Percentiles rank a stretch among this genome's conserved stretches.
Conservation (phyloP, 2,329 filamentous ascomycete genomes). For the Fusarium nodosum region DNA sequence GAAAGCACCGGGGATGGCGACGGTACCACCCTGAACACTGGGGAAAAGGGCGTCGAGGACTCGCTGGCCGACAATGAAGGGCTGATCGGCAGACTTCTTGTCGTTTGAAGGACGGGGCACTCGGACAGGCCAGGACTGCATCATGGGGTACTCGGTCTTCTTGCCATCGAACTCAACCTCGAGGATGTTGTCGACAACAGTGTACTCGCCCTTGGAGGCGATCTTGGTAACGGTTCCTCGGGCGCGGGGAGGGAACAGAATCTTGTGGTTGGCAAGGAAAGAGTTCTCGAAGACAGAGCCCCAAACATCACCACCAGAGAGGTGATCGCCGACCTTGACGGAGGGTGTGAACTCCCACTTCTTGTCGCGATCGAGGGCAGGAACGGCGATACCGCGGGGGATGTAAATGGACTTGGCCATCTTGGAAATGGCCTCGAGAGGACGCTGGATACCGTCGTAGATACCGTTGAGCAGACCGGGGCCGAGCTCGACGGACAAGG, state of each 20-base stretch:
- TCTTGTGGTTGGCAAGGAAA: constrained; percentile 92
- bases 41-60: constrained; percentile 97
- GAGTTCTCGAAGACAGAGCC: constrained; percentile 97
- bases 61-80: constrained; percentile 96
- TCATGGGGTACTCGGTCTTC: constrained; percentile 95
- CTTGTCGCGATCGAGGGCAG: constrained; percentile 88
- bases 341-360: constrained; percentile 97
- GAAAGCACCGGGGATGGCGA: constrained; percentile 98
- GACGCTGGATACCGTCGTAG: constrained; percentile 98
- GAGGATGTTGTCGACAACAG: constrained; percentile 91
- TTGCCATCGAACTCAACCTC: constrained; percentile 98
- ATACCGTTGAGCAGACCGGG: constrained; percentile 98
- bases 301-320: constrained; percentile 96
- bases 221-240: constrained; percentile 94
- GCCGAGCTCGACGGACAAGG: constrained; percentile 95
- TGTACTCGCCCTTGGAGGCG: constrained; percentile 90
- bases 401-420: constrained; percentile 94
- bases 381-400: constrained; percentile 89
- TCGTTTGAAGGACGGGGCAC: constrained; percentile 93
- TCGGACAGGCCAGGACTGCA: constrained; percentile 98
- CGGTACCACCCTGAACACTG: constrained; percentile 95
- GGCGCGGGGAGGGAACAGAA: constrained; percentile 89
- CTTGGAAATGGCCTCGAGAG: constrained; percentile 85
- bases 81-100: constrained; percentile 88
- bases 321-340: constrained; percentile 95